Base-by-base conservation (phyloP, 2,329 filamentous ascomycete species). In the Hypoxylon sp. region DNA sequence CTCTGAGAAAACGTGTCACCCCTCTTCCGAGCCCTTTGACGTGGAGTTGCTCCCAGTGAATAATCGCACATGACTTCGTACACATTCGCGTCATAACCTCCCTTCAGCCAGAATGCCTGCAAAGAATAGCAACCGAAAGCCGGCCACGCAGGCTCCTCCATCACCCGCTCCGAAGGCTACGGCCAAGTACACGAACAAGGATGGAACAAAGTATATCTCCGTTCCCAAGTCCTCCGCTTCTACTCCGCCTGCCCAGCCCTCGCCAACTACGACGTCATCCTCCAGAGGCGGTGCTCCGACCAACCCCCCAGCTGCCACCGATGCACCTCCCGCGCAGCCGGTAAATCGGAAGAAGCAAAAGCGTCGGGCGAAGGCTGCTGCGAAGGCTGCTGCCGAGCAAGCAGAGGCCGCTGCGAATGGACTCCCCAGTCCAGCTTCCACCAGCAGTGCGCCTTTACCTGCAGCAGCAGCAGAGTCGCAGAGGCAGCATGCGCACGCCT, bases 301-400 rank as follows among this genome's bases (percentile, higher is more conserved):
- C 65, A 75, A 70, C 64, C 70, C 72, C 67, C 71, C 68, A 40
- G 26, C 62, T 32, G 30, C 72, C 59, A 36, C 62, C 70, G 71
- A 75, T 62, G 65, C 62, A 64, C 62, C 71, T 16, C 72, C 78
- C 48, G 80, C 82, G 45, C 82, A 82, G 45, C 75, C 83, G 7
- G 90, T 94, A 53, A 97, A 97, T 80, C 89, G 92, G 76, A 97
- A 97, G 84, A 98, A 97, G 83, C 92, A 96, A 79, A 97, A 97
- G 84, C 89, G 94, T 71, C 88, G 94, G 70, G 91, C 92, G 76
- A 97, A 97, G 80, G 91, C 91, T 32, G 91, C 92, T 30, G 90
- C 90, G 65, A 87, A 90, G 75, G 87, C 87, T 28, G 87, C 85
- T 45, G 84, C 84, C 30, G 81, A 82, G 70, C 80, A 81, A 67